phyloP scores from a whole-genome alignment of 108 stramenopile species.

The Cyclotella baltica region DNA sequence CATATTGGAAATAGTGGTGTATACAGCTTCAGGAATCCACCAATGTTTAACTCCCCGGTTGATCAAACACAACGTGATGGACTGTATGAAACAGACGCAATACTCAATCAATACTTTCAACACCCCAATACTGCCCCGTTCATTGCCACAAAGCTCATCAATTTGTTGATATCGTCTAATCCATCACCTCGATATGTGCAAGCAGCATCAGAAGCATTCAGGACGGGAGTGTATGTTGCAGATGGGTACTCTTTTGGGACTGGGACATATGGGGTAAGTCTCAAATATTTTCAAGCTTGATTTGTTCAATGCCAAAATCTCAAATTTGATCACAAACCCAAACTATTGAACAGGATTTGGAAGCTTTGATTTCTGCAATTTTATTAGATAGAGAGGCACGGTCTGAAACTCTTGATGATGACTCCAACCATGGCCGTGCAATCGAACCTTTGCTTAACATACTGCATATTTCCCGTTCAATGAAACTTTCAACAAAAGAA shows the following conservation, averaged over 20 bases:
- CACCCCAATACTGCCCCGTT: conserved; percentile 71
- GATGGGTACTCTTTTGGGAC: conserved; percentile 43
- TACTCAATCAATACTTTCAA: too few relatives aligned
- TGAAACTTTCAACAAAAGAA: conserved; percentile 23
- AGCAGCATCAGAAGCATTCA: conserved; percentile 61
- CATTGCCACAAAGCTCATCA: conserved; percentile 52
- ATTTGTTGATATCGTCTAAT: conserved; percentile 66
- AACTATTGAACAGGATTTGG: conserved; percentile 26
- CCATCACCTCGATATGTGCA: conserved; percentile 65
- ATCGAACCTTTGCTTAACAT: conserved; percentile 63
- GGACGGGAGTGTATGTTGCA: conserved; percentile 37
- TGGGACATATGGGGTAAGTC: conserved; percentile 59
- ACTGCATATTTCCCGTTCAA: conserved; percentile 30
- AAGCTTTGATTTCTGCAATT: conserved; percentile 59
- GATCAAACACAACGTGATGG: conserved; percentile 36
- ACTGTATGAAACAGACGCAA: conserved; percentile 44
- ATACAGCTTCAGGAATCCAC: conserved; percentile 46
- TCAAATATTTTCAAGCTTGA: background rate
- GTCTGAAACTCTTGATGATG: conserved; percentile 48
- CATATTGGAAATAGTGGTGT: conserved; percentile 19
- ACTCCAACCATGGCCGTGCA: conserved; percentile 54
- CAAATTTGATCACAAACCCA: background rate
- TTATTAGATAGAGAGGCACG: conserved; percentile 67
- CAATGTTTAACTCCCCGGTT: conserved; percentile 19
- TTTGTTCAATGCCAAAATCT: background rate